Base-by-base conservation (phyloP, 2,329 filamentous ascomycete species). In the Aspergillus brunneoviolaceus region DNA sequence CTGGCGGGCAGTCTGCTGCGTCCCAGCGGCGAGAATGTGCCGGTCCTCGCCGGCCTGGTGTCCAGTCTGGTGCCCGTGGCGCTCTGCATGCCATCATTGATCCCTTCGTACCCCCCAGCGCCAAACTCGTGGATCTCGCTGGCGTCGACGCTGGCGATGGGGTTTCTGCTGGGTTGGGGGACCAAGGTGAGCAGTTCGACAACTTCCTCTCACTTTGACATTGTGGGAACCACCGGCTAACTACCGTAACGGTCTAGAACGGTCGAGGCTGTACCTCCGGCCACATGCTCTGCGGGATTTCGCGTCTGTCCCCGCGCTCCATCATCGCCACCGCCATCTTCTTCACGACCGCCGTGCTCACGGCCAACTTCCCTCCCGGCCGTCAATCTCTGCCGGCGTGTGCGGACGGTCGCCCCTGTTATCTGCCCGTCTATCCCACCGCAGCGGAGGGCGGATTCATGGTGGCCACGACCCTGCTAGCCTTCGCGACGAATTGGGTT, bases 241-340 rank as follows among this genome's bases (percentile, higher is more conserved):
- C 29, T 27, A 39, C 3, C 16, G 14, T 1, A 1, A 16, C 10
- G 39, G 35, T 4, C 4, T 58, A 81, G 79, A 77, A 76, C 64
- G 77, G 74, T 52, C 76, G 77, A 57, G 82, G 82, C 19, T 85
- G 82, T 65, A 84, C 82, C 10, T 84, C 82, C 2, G 82, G 82
- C 55, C 82, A 85, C 65, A 83, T 84, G 79, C 78, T 85, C 33
- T 84, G 82, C 61, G 82, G 82, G 1, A 66, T 84, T 4, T 77
- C 80, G 5, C 77, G 81, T 47, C 72, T 82, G 27, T 83, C 79
- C 14, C 72, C 76, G n/a, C 78, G 81, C 51, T 84, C 82, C 14
- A 62, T 81, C 5, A 74, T 80, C 57, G 81, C 82, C 50, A 80
- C 79, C 0, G 72, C 71, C 12, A 67, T 76, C 25, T 81, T 81